phyloP scores from a whole-genome alignment of 257 asterid genomes.

The Jacaranda mimosifolia region DNA sequence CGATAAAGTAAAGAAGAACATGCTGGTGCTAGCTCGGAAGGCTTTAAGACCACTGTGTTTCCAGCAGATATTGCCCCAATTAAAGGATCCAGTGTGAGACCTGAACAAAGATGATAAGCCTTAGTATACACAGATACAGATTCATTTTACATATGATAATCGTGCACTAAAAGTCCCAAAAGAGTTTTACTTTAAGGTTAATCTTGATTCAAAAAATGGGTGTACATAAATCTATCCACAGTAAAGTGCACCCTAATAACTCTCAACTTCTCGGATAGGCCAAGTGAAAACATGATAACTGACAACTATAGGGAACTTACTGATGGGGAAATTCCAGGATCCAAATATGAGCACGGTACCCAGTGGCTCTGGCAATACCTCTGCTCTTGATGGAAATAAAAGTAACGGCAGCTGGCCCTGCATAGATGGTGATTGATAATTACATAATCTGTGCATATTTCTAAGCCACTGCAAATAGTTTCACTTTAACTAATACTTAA shows the following conservation, averaged over 20 bases:
- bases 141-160: neutral
- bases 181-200: neutral
- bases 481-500: neutral
- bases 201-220: neutral
- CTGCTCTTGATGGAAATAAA: conserved; percentile 74
- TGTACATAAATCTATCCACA: neutral
- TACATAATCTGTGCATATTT: conserved; percentile 9
- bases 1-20: conserved; percentile 73
- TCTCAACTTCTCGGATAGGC: neutral
- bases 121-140: conserved; percentile 10
- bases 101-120: conserved; percentile 47
- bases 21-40: conserved; percentile 83
- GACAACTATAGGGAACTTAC: conserved; percentile 57
- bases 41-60: conserved; percentile 73
- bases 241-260: conserved; percentile 17
- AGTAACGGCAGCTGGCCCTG: conserved; percentile 73
- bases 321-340: conserved; percentile 88
- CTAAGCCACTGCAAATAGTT: neutral
- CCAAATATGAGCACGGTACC: conserved; percentile 84
- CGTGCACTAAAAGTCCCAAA: conserved; percentile 14
- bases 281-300: neutral
- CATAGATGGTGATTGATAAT: conserved; percentile 30
- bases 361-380: conserved; percentile 86
- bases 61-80: conserved; percentile 96
- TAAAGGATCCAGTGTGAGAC: conserved; percentile 77